Base-by-base conservation (phyloP, 2,329 filamentous ascomycete species). In the Trichocomaceae sp. region DNA sequence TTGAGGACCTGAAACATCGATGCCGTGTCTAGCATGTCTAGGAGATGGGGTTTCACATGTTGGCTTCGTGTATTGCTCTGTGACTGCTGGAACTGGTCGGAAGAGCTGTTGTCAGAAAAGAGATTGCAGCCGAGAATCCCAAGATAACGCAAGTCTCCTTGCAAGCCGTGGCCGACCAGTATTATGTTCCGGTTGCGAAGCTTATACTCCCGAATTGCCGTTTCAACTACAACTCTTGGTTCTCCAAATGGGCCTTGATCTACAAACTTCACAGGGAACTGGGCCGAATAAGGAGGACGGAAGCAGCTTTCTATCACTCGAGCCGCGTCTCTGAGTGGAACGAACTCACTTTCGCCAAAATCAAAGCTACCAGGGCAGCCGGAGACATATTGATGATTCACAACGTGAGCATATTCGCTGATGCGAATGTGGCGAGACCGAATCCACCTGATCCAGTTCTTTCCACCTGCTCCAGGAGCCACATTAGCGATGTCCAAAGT, bases 281-380 rank as follows among this genome's bases (percentile, higher is more conserved):
- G 58, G 3, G 60, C 68, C 13, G 77, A 79, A 62, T 77, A 84
- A 0, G 82, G 81, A n/a, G 76, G 71, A 37, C 73, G 71, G 66
- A 86, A 85, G 67, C 79, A 84, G 10, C 64, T 67, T 10, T 78
- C 77, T 26, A 86, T 70, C 1, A 72, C 60, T 0, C 66, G 60
- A 1, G 74, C 72, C 10, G 79, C 73, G 12, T 80, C 71, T 3
- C 66, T 66, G 13, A 78, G 62, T 0, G 62, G 63, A 47, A 86
- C 72, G 47, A 79, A 78, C 61, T 85, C 83, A 47, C 81, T 84
- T 2, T 70, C 58, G 20, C 84, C 79, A 63, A 77, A 87, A 76
- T 86, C 89, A 68, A 96, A 96, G 29, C 85, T 76, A 29, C 86
- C 84, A 0, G 91, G 85, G 59, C 87, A 90, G 2, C 91, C 91